Evolutionary conservation across 2,329 filamentous ascomycete genomes (phyloP), one percentile per base, ranked within the genome.

Genomic region (Hypoxylon sp.): DNA sequence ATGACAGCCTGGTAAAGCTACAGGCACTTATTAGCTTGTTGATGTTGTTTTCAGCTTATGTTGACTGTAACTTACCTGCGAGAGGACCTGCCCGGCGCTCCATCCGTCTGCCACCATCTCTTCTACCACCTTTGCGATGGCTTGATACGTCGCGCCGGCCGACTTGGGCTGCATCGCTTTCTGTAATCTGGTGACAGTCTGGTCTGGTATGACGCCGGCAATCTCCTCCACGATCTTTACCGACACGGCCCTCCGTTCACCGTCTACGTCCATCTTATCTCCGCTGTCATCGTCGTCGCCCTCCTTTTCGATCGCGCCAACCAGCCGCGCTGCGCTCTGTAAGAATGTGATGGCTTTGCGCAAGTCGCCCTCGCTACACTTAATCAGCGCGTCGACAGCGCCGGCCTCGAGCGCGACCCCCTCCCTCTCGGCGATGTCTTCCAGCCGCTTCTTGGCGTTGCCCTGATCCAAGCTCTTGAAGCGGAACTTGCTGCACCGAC

Each of bases 71-170:
- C 78, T 75, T 77, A 90, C 88, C 82, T 97, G 92, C 15, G 84
- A 79, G 31, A 98, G 83, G 21, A 97, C 85, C 75, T 98, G 95
- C 5, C 88, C 87, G 20, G 94, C 95, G 73, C 93, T 97, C 94
- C 95, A 99, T 7, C 95, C 95, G 77, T 98, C 95, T 0, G 94
- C 94, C 42, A 98, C 88, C 80, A 99, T 87, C 64, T 97, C 90
- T 68, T 93, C 91, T 4, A 98, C 90, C 4, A 91, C 88, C 64
- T 86, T 87, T 0, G 92, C 87, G 13, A 99, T 85, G 10, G 84
- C 82, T 58, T 87, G 83, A 70, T 96, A 99, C 0, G 86, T 81
- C 11, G 84, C 81, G 1, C 83, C 83, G 31, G 81, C 81, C 20
- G 83, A 83, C 63, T 80, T 83, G 3, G 92, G 91, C 66, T 90